Conservation (phyloP, 257 asterid genomes). For the Solanum chmielewskii region DNA sequence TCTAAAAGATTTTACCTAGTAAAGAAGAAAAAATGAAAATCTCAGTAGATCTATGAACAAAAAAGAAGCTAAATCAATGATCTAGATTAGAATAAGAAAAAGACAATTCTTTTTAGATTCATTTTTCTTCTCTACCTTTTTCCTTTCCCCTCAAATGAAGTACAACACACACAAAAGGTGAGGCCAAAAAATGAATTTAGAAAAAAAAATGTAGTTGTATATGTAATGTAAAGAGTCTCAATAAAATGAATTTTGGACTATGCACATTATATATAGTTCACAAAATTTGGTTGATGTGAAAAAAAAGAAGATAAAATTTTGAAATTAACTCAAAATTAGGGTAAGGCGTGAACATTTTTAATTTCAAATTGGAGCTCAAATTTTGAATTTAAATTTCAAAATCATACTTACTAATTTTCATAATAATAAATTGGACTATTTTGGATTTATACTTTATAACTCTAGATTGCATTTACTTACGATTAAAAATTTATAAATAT, state of each 20-base stretch:
- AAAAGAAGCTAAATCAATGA: too few relatives aligned
- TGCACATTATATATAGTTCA: neutral
- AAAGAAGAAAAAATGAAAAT: too few relatives aligned
- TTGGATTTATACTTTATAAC: neutral
- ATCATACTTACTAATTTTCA: neutral
- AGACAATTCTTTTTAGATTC: too few relatives aligned
- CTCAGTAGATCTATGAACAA: too few relatives aligned
- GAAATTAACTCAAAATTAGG: neutral
- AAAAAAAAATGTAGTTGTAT: too few relatives aligned
- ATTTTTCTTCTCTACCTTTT: neutral
- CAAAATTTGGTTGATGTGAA: neutral
- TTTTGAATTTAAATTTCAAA: too few relatives aligned
- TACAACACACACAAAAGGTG: neutral
- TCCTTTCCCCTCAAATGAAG: neutral
- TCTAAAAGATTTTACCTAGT: too few relatives aligned
- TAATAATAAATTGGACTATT: too few relatives aligned
- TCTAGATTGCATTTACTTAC: neutral
- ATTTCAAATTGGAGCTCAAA: too few relatives aligned
- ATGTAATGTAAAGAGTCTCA: neutral
- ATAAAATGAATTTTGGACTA: neutral
- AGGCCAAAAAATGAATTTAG: neutral
- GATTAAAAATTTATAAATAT: neutral
- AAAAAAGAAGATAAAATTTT: neutral
- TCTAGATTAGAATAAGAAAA: too few relatives aligned
- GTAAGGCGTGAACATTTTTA: too few relatives aligned